Percentiles rank a stretch among this genome's conserved stretches.
Evolutionary conservation across 441 rosid species (phyloP).

Genomic region (Populus hybrid): DNA sequence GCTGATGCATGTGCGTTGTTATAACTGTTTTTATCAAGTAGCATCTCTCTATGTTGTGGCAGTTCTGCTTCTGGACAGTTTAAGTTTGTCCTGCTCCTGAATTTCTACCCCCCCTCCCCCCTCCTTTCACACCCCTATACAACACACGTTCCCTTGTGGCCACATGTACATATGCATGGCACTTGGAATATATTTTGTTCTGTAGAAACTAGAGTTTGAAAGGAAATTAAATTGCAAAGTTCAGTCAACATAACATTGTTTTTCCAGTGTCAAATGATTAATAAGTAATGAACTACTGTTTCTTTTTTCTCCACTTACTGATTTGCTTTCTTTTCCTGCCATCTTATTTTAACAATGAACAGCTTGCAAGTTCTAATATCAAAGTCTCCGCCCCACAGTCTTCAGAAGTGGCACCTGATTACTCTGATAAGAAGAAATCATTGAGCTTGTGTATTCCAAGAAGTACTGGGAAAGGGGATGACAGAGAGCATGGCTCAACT

Average conservation of each 20-base stretch:
- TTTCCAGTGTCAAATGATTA: too few species aligned
- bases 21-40: background rate
- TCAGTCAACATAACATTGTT: background rate
- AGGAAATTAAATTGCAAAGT: background rate
- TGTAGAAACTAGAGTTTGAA: background rate
- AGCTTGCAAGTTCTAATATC: constrained; percentile 19
- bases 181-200: background rate
- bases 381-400: constrained; percentile 16
- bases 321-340: constrained; percentile 20
- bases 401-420: constrained; percentile 24
- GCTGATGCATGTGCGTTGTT: background rate
- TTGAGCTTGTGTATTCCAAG: constrained; percentile 2
- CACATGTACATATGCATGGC: background rate
- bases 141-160: background rate
- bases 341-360: constrained; percentile 17
- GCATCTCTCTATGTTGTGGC: background rate
- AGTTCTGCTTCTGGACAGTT: background rate
- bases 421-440: constrained; percentile 19
- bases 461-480: constrained; percentile 16
- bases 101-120: background rate
- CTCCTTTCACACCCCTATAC: background rate
- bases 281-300: background rate
- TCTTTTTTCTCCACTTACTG: background rate
- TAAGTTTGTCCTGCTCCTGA: background rate
- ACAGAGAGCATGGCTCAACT: constrained; percentile 17